Evolutionary conservation across 192 early-diverging fungal species (phyloP).

Genomic region (Pilaira anomala): DNA sequence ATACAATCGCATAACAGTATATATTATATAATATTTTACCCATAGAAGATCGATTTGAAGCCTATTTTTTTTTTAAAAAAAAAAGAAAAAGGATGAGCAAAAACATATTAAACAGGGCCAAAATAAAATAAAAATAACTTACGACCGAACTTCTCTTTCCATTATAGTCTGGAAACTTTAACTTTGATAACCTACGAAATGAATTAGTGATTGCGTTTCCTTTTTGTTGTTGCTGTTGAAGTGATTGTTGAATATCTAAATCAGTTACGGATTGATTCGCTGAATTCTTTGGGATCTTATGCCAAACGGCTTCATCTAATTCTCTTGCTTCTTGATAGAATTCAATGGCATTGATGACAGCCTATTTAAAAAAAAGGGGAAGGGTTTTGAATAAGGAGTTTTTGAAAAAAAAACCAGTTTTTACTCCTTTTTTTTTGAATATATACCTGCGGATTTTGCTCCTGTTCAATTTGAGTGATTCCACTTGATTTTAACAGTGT

Average conservation of each 20-base stretch:
- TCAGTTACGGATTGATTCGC: not conserved
- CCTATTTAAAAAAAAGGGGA: conserved; percentile 32
- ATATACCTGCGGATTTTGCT: conserved; percentile 78
- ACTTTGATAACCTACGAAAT: conserved; percentile 6
- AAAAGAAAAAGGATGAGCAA: not conserved
- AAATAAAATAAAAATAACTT: conserved; percentile 3
- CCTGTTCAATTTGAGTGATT: conserved; percentile 91
- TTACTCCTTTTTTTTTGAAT: not conserved
- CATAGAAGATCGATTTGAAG: conserved; percentile 3
- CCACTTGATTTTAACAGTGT: conserved; percentile 86
- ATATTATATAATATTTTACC: not conserved
- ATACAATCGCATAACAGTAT: too few species aligned
- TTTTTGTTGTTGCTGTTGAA: conserved; percentile 4
- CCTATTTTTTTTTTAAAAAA: not conserved
- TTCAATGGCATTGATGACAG: conserved; percentile 76
- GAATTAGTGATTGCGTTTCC: conserved; percentile 13
- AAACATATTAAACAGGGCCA: not conserved
- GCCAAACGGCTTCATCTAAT: conserved; percentile 29
- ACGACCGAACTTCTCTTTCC: conserved; percentile 7
- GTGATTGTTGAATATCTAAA: too few species aligned
- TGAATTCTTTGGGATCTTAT: conserved; percentile 26
- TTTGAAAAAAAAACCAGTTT: not conserved
- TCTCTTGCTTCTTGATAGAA: conserved; percentile 67
- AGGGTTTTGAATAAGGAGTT: not conserved
- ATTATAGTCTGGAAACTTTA: conserved; percentile 9